Conservation (phyloP, 108 stramenopile genomes). For the Conticribra weissflogii region DNA sequence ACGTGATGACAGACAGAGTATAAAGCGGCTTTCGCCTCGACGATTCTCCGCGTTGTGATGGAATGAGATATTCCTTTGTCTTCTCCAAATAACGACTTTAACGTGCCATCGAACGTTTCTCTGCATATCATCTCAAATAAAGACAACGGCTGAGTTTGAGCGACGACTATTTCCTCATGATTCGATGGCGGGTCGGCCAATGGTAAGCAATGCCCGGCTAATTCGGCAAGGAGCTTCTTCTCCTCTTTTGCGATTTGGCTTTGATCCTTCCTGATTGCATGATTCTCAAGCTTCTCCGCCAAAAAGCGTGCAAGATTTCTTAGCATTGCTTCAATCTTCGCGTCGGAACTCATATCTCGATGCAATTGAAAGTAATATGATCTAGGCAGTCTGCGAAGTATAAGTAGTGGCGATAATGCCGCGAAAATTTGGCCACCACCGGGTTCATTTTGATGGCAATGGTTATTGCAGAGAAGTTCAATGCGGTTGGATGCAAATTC, state of each 20-base stretch:
- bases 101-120: constrained; percentile 9
- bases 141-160: neutral
- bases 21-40: constrained; percentile 31
- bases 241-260: constrained; percentile 28
- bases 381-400: constrained; percentile 36
- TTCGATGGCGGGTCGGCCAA: neutral
- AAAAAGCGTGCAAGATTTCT: constrained; percentile 13
- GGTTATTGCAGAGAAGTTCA: neutral
- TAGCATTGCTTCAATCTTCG: constrained; percentile 4
- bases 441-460: neutral
- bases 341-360: constrained; percentile 1
- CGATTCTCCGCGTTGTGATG: constrained; percentile 1
- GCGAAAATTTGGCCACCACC: constrained; percentile 6
- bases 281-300: neutral
- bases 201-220: constrained; percentile 40
- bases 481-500: constrained; percentile 16
- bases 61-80: neutral
- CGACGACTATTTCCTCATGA: neutral
- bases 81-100: no score
- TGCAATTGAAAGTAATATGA: constrained; percentile 28
- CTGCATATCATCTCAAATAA: constrained; percentile 25
- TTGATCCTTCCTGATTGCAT: constrained; percentile 19
- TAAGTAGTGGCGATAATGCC: constrained; percentile 26
- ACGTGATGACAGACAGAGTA: constrained; percentile 38
- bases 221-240: constrained; percentile 29